Percentiles rank a stretch among this genome's conserved stretches.
Conservation (phyloP, 176 grass and related monocot genomes). For the Alopecurus myosuroides region DNA sequence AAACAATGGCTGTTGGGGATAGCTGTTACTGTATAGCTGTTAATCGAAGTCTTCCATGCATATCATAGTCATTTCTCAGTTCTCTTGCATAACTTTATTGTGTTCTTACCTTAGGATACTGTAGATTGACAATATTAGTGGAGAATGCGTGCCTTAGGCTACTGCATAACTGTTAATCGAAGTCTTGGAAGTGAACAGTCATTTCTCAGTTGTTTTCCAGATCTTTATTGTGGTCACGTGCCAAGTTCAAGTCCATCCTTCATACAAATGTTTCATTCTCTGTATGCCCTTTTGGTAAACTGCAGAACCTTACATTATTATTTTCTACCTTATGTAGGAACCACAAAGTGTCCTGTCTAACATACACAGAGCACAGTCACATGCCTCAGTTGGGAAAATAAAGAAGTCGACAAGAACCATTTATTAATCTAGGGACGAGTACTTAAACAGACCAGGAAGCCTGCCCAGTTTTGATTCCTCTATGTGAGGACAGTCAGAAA, state of each 20-base stretch:
- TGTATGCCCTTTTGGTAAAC: background rate
- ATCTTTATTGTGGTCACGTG: no score
- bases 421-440: slow-evolving; percentile 22
- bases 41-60: slow-evolving; percentile 8
- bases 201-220: slow-evolving; percentile 22
- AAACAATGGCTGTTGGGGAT: slow-evolving; percentile 80
- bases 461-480: slow-evolving; percentile 33
- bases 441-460: slow-evolving; percentile 33
- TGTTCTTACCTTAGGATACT: background rate
- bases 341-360: slow-evolving; percentile 29
- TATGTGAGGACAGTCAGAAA: slow-evolving; percentile 16
- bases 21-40: no score
- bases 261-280: slow-evolving; percentile 5
- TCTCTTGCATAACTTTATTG: slow-evolving; percentile 7
- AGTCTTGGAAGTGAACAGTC: background rate
- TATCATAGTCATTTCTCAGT: background rate
- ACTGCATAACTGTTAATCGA: background rate
- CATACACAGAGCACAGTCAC: slow-evolving; percentile 26
- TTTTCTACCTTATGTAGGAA: slow-evolving; percentile 53
- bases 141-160: background rate
- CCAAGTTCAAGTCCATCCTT: no score
- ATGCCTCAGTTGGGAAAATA: slow-evolving; percentile 75
- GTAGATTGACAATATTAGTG: background rate
- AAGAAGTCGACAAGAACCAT: slow-evolving; percentile 56
- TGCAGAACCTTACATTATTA: slow-evolving; percentile 6